These are phyloP conservation scores for Solanum megistacrolobum DNA, from an alignment of 257 asterid genomes.

Conservation along the genomic window DNA sequence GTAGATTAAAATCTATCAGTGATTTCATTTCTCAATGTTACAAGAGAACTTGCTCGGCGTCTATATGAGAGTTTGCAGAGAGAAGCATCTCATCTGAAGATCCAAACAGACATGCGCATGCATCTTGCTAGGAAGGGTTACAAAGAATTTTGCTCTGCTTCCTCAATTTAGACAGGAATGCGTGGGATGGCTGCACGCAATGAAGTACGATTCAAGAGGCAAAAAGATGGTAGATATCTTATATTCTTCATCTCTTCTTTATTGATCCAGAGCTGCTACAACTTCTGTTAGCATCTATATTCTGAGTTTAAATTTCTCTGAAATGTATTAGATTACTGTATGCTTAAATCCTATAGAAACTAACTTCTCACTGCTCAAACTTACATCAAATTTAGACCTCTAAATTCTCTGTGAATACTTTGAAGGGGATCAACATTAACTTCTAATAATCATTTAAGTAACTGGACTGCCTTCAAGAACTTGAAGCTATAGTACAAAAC, in stretches of 20 bases:
- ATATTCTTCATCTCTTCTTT: not conserved
- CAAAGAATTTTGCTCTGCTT: not conserved
- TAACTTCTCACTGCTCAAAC: not conserved
- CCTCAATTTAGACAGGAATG: slow-evolving; percentile 1
- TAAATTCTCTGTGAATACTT: not conserved
- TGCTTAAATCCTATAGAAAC: not conserved
- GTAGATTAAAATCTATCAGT: not conserved
- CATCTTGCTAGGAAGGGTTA: slow-evolving; percentile 1
- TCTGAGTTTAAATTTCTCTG: not conserved
- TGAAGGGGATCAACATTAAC: not conserved
- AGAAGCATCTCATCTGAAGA: slow-evolving; percentile 10
- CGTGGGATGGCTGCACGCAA: slow-evolving; percentile 3
- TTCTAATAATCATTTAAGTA: not conserved
- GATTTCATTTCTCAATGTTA: not conserved
- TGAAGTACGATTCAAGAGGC: not conserved
- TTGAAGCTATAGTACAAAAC: not conserved
- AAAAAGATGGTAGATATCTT: not conserved
- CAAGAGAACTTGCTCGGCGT: slow-evolving; percentile 5
- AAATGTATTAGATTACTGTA: not conserved
- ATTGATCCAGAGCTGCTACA: not conserved
- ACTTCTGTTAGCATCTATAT: not conserved
- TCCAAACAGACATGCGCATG: slow-evolving; percentile 5
- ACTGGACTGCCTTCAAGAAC: not conserved
- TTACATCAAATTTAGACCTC: not conserved
- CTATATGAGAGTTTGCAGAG: not conserved